Evolutionary conservation across 192 early-diverging fungal species (phyloP).

Genomic region (Gamsiella multidivaricata): DNA sequence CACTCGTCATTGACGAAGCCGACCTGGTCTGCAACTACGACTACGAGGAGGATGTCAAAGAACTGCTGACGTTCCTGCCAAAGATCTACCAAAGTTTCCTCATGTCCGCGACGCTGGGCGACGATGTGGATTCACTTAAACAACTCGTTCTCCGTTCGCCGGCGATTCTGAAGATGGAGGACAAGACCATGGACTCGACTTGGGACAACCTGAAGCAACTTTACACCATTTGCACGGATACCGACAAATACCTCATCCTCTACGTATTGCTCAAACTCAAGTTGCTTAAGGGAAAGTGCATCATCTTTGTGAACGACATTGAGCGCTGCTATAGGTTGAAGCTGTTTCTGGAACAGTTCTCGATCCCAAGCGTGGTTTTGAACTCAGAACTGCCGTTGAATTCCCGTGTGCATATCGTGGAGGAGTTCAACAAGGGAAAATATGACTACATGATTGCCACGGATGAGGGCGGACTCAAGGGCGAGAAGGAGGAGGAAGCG

Average conservation of each 20-base stretch:
- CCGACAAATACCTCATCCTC: conserved; percentile 88
- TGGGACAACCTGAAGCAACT: conserved; percentile 68
- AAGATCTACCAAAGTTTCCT: conserved; percentile 93
- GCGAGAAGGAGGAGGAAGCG: conserved; percentile 73
- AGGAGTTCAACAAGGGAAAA: conserved; percentile 96
- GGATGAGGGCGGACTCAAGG: conserved; percentile 82
- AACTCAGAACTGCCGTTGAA: conserved; percentile 96
- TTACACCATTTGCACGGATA: conserved; percentile 68
- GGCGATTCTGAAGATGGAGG: conserved; percentile 88
- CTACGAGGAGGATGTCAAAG: conserved; percentile 88
- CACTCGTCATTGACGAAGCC: conserved; percentile 95
- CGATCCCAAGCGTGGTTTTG: conserved; percentile 88
- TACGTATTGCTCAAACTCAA: conserved; percentile 93
- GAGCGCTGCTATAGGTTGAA: conserved; percentile 92
- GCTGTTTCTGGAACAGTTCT: conserved; percentile 97
- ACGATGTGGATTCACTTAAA: conserved; percentile 90
- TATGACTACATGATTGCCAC: conserved; percentile 98
- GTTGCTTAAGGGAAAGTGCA: conserved; percentile 89
- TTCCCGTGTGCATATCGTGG: conserved; percentile 90
- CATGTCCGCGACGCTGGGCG: conserved; percentile 92
- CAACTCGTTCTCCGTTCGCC: conserved; percentile 83
- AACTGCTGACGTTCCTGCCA: conserved; percentile 78
- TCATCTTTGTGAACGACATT: conserved; percentile 97
- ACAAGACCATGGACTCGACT: conserved; percentile 71
- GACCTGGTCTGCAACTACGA: conserved; percentile 96